Percentiles rank a stretch among this genome's conserved stretches.
Evolutionary conservation across 2,329 filamentous ascomycete species (phyloP).

Genomic region (Ambrosiella xylebori): DNA sequence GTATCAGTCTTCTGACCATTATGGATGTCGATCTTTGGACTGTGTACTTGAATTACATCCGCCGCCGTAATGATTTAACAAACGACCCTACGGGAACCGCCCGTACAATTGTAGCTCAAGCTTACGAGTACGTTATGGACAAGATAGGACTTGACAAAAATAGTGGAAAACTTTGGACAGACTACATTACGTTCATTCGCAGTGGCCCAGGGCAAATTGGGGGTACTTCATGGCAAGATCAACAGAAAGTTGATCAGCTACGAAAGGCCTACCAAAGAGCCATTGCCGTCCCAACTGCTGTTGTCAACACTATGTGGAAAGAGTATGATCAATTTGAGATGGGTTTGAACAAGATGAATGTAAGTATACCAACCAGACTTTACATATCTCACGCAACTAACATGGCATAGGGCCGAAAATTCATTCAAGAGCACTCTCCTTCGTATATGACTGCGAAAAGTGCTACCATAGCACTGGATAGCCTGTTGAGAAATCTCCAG

Average conservation of each 20-base stretch:
- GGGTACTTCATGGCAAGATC: slow-evolving; percentile 82
- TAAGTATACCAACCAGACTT: slow-evolving; percentile 26
- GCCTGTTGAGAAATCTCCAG: slow-evolving; percentile 59
- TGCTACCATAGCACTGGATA: slow-evolving; percentile 78
- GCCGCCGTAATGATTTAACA: slow-evolving; percentile 67
- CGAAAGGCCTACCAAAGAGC: slow-evolving; percentile 86
- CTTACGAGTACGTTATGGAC: slow-evolving; percentile 83
- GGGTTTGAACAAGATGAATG: slow-evolving; percentile 78
- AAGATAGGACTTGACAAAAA: slow-evolving; percentile 85
- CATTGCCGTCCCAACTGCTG: slow-evolving; percentile 69
- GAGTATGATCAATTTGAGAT: slow-evolving; percentile 97
- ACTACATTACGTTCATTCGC: slow-evolving; percentile 88
- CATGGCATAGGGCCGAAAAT: slow-evolving; percentile 64
- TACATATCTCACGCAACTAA: background rate
- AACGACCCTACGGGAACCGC: slow-evolving; percentile 64
- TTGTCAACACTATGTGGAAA: slow-evolving; percentile 77
- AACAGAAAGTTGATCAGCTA: slow-evolving; percentile 91
- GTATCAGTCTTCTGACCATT: slow-evolving; percentile 57
- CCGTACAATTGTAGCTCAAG: slow-evolving; percentile 62
- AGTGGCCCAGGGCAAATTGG: slow-evolving; percentile 72
- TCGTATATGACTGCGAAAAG: slow-evolving; percentile 93
- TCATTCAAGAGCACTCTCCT: slow-evolving; percentile 80
- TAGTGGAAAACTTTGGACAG: slow-evolving; percentile 76
- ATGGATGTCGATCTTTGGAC: slow-evolving; percentile 81
- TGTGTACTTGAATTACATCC: slow-evolving; percentile 86